These are phyloP conservation scores for Neurospora intermedia DNA, from an alignment of 495 filamentous ascomycete species.

Conservation along the genomic window DNA sequence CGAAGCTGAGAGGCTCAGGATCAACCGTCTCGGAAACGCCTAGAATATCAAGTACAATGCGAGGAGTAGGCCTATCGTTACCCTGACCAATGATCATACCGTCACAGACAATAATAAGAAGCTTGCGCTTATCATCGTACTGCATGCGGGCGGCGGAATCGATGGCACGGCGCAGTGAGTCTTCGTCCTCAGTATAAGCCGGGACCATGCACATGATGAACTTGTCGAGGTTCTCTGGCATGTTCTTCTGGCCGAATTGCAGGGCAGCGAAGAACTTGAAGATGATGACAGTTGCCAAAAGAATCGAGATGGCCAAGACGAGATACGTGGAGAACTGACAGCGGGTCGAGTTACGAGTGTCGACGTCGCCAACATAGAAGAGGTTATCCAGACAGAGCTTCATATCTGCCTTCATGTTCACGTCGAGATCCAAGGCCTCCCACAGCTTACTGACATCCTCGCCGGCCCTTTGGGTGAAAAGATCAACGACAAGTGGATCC, in stretches of 20 bases:
- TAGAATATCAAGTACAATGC: constrained; percentile 94
- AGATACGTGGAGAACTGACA: constrained; percentile 90
- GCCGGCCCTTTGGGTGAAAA: constrained; percentile 70
- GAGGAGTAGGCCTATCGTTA: constrained; percentile 89
- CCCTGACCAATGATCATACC: constrained; percentile 99
- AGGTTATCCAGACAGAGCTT: constrained; percentile 83
- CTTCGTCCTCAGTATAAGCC: constrained; percentile 96
- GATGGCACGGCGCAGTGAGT: constrained; percentile 90
- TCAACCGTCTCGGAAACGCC: constrained; percentile 89
- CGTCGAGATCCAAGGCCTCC: constrained; percentile 51
- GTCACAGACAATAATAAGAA: constrained; percentile 88
- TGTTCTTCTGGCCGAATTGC: constrained; percentile 83
- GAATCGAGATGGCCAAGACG: constrained; percentile 75
- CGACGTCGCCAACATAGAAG: constrained; percentile 87
- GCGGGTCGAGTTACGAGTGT: constrained; percentile 77
- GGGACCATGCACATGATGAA: constrained; percentile 98
- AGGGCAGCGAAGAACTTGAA: constrained; percentile 97
- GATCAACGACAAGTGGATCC: constrained; percentile 56
- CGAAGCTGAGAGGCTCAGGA: constrained; percentile 95
- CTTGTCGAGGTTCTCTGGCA: constrained; percentile 93
- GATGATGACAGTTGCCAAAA: constrained; percentile 69
- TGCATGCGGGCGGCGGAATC: constrained; percentile 92
- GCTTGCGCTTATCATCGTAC: constrained; percentile 97
- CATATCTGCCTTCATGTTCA: constrained; percentile 51
- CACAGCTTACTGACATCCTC: constrained; percentile 77